Conservation (phyloP, 78 protist genomes). For the Monosiga brevicollis region DNA sequence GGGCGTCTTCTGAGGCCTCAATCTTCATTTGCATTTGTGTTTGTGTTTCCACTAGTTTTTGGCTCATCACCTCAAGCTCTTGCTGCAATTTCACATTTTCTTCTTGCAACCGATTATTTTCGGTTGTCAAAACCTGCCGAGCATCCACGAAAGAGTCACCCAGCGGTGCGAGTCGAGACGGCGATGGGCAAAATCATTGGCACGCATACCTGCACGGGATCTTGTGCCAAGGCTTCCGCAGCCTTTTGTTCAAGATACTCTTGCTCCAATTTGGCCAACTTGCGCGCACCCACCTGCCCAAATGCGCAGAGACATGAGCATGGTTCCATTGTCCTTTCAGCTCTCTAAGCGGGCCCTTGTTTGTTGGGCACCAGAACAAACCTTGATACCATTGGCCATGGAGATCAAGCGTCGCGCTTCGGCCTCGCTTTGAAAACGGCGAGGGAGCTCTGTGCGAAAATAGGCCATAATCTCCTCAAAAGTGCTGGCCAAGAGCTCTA, state of each 20-base stretch:
- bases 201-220: background rate
- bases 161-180: too few relatives aligned
- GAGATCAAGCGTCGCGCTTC: background rate
- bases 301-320: background rate
- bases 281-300: background rate
- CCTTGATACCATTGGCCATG: background rate
- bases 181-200: too few relatives aligned
- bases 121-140: too few relatives aligned
- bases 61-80: too few relatives aligned
- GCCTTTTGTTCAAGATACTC: background rate
- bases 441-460: background rate
- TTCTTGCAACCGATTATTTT: too few relatives aligned
- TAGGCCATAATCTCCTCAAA: background rate
- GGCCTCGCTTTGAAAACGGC: background rate
- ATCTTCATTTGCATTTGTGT: background rate
- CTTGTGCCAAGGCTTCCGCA: background rate
- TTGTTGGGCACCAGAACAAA: too few relatives aligned
- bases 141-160: too few relatives aligned
- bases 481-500: background rate
- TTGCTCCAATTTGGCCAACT: background rate
- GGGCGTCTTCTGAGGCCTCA: background rate
- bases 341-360: too few relatives aligned
- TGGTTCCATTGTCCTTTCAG: too few relatives aligned
- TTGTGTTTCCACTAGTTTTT: background rate
- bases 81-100: too few relatives aligned